These are phyloP conservation scores for Alternaria incomplexa DNA, from an alignment of 2,329 filamentous ascomycete species.

Conservation along the genomic window DNA sequence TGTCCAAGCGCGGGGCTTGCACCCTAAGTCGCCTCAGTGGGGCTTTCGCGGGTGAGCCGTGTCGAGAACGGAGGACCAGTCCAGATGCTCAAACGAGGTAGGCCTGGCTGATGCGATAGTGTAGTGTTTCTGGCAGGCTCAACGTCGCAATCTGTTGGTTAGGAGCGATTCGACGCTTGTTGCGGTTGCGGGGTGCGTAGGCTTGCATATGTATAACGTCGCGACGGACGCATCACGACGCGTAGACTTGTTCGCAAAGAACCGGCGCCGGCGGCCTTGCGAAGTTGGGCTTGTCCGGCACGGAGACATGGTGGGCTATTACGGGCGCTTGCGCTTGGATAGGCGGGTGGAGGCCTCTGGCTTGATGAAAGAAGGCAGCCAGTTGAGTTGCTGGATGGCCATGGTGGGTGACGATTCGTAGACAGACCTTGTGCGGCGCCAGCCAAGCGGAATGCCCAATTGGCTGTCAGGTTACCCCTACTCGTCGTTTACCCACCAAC, in stretches of 20 bases:
- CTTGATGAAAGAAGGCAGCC: conserved; percentile 34
- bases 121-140: conserved; percentile 16
- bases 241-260: conserved; percentile 24
- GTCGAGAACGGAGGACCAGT: conserved; percentile 27
- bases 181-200: conserved; percentile 35
- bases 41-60: conserved; percentile 34
- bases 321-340: conserved; percentile 47
- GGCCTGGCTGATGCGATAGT: conserved; percentile 24
- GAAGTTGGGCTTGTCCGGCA: conserved; percentile 34
- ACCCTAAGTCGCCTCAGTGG: conserved; percentile 41
- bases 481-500: conserved; percentile 32
- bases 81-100: conserved; percentile 24
- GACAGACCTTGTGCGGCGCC: conserved; percentile 37
- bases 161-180: conserved; percentile 31
- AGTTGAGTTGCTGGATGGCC: conserved; percentile 37
- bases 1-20: conserved; percentile 38
- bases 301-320: conserved; percentile 35
- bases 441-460: conserved; percentile 31
- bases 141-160: conserved; percentile 32
- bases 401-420: conserved; percentile 45
- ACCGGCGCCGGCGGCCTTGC: conserved; percentile 32
- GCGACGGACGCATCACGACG: conserved; percentile 34
- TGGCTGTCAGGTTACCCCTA: conserved; percentile 33
- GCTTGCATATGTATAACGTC: conserved; percentile 41
- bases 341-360: conserved; percentile 37